Base-by-base conservation (phyloP, 371 early-diverging fungal genomes). In the Mucor mucedo region DNA sequence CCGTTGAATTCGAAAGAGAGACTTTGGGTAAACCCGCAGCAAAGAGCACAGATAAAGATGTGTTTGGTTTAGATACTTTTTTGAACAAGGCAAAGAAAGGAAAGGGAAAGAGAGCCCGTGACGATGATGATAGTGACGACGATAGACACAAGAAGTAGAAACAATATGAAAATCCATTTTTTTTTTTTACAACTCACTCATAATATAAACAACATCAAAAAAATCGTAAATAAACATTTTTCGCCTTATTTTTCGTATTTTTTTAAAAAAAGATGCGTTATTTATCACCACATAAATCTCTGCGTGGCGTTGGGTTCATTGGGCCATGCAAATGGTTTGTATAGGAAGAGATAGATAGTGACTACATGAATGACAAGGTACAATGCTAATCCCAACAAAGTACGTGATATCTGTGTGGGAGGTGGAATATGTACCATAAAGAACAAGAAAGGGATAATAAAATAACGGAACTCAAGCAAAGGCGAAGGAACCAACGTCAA, bases 401-500 rank as follows among this genome's bases (percentile, higher is more conserved):
- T 58, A n/a, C 60, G 57, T 21, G 49, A 21, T 10, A 21, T 28
- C 14, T 52, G 48, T 9, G 40, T 38, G 1, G 74, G 70, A 2
- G 80, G 73, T 5, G 69, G 73, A 55, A 88, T 69, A 62, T 95
- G 87, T 16, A 95, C 58, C 39, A 93, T 82, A 44, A 85, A 89
- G 48, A 96, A 71, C 40, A 87, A 63, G 65, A 86, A 95, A 0
- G 97, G 98, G 4, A 95, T 77, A 39, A 97, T 91, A 77, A 93
- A 98, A 83, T 98, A 98, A 27, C 98, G 83, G 65, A 97, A 94
- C 70, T 98, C 98, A 29, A 98, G 72, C 29, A 98, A 73, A 2
- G 98, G 98, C 1, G 96, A 92, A 0, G 98, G 98, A 1, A 97
- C 83, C 14, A 97, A 76, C 1, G 89, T 86, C 28, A 91, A 58